Evolutionary conservation across 768 basidiomycete species (phyloP), one percentile per base, ranked within the genome.

Genomic region (Tulasnella sp.): DNA sequence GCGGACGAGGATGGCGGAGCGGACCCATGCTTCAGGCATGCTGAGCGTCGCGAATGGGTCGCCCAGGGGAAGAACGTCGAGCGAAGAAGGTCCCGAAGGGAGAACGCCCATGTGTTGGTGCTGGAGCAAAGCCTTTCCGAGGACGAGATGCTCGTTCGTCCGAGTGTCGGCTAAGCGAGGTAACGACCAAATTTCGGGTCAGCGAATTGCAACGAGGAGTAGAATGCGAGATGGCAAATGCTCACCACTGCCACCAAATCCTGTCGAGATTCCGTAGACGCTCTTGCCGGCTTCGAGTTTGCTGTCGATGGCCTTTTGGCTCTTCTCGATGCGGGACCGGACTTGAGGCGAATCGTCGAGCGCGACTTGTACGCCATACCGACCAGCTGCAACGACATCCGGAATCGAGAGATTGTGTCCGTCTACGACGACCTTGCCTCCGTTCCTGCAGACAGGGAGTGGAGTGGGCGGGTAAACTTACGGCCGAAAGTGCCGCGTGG

Each of bases 11-110:
- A 95, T 92, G 1, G 93, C 91, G 14, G 90, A 93, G 69, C 93
- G 88, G 37, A 94, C 92, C 90, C 94, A 94, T 1, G 90, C 82
- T 73, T 91, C 89, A 4, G 93, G 92, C 91, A 95, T 94, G 73
- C 85, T 87, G 36, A 86, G 85, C 12, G 87, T 85, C 12, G 84
- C 80, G 14, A 89, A 78, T 0, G 90, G 90, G 77, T 92, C 90
- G 52, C 34, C 83, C 59, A 93, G 87, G 9, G 92, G 91, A 0
- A 92, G 83, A 41, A 74, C 64, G 0, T 63, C 36, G 3, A 65
- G 72, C 62, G 36, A 12, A 7, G 52, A 63, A 37, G 64, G 70
- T 26, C 52, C 36, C 11, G 73, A 71, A 4, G 79, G 77, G 8
- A 89, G 83, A 1, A 93, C 86, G 40, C 93, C 93, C 68, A 82